Conservation (phyloP, 2,329 filamentous ascomycete species). For the Chalaropsis ovoidea region DNA sequence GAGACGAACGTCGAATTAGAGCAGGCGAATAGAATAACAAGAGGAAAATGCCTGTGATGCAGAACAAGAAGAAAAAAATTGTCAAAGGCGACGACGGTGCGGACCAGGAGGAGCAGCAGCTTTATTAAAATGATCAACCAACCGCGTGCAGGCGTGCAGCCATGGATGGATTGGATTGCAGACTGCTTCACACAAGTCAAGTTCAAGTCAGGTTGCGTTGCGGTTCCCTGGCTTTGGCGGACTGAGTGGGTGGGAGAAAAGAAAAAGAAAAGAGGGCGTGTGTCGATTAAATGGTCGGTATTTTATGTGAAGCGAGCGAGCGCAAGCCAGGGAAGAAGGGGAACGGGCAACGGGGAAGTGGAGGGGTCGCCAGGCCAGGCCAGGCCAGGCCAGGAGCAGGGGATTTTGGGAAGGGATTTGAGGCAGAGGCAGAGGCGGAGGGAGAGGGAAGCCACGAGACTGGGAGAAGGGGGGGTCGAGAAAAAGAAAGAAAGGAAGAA, state of each 20-base stretch:
- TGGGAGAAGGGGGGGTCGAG: too few species aligned
- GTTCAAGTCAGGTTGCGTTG: background rate
- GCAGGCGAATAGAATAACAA: background rate
- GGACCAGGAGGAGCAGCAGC: constrained; percentile 3
- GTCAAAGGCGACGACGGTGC: background rate
- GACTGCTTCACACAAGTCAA: background rate
- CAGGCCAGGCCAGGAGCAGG: background rate
- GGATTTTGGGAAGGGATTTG: background rate
- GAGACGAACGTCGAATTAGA: background rate
- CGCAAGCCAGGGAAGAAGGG: background rate
- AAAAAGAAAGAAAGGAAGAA: background rate
- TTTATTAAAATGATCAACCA: constrained; percentile 17
- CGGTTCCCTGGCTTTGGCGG: background rate
- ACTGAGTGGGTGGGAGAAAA: background rate
- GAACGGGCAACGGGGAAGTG: constrained; percentile 7
- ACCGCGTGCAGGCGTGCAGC: constrained; percentile 3
- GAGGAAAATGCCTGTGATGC: constrained; percentile 10
- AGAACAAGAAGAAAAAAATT: constrained; percentile 7
- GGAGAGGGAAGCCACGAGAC: background rate
- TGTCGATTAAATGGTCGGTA: constrained; percentile 9
- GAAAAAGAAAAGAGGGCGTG: background rate
- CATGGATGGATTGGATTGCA: background rate
- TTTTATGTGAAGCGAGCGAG: constrained; percentile 7
- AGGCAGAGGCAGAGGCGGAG: background rate
- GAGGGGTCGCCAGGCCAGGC: constrained; percentile 2